phyloP scores from a whole-genome alignment of 106 monocot genomes.

The Allium sativum region DNA sequence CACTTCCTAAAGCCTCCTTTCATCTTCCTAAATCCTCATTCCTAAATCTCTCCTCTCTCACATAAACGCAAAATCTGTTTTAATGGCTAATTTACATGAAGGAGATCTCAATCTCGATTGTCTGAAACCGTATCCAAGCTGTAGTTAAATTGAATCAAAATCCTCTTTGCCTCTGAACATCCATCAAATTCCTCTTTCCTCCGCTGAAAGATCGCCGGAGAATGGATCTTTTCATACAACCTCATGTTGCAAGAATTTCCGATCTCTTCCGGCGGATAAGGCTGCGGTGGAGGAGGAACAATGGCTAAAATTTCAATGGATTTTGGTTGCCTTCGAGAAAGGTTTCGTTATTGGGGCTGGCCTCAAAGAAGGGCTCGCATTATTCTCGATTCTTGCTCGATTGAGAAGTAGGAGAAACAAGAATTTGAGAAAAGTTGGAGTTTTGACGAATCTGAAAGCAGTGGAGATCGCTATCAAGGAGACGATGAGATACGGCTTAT shows the following conservation, averaged over 20 bases:
- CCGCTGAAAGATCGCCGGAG: not conserved
- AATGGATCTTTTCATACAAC: not conserved
- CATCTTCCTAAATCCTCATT: too few relatives aligned
- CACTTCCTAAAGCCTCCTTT: too few relatives aligned
- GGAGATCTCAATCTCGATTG: too few relatives aligned
- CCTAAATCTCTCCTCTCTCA: too few relatives aligned
- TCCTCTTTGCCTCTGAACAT: not conserved
- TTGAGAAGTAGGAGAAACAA: conserved; percentile 33
- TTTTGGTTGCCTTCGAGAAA: conserved; percentile 63
- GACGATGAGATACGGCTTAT: conserved; percentile 81
- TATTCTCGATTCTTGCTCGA: conserved; percentile 76
- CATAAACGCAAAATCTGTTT: too few relatives aligned
- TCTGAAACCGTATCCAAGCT: too few relatives aligned
- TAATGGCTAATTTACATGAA: too few relatives aligned
- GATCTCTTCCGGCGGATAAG: too few relatives aligned
- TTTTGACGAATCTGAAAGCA: conserved; percentile 69
- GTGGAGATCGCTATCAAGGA: conserved; percentile 53
- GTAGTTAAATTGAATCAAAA: too few relatives aligned
- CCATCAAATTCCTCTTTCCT: conserved; percentile 1
- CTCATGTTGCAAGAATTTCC: not conserved
- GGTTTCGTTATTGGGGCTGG: conserved; percentile 91
- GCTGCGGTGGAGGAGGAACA: conserved; percentile 8
- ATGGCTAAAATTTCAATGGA: conserved; percentile 46
- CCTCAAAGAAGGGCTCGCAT: conserved; percentile 81
- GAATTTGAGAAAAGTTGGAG: conserved; percentile 50